Percentiles rank a stretch among this genome's conserved stretches.
Conservation (phyloP, 768 basidiomycete genomes). For the Boletus rubroflammeus region DNA sequence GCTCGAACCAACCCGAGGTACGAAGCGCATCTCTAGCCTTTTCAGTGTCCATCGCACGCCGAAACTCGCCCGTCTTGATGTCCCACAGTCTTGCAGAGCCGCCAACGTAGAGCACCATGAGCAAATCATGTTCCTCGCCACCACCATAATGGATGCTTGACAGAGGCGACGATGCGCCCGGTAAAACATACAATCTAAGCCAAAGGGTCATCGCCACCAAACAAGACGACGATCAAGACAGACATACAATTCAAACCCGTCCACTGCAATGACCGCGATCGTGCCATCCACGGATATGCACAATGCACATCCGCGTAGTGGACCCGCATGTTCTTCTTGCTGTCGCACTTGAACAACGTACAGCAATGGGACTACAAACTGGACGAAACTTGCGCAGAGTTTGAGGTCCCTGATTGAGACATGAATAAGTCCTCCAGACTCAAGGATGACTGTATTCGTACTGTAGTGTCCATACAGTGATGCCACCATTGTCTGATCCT, state of each 20-base stretch:
- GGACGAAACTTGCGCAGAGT: slow-evolving; percentile 65
- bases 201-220: not conserved
- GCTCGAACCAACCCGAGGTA: slow-evolving; percentile 69
- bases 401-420: slow-evolving; percentile 50
- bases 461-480: slow-evolving; percentile 71
- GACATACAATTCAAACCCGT: slow-evolving; percentile 75
- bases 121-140: slow-evolving; percentile 45
- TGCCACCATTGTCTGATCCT: slow-evolving; percentile 74
- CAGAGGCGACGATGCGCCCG: slow-evolving; percentile 72
- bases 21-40: slow-evolving; percentile 73
- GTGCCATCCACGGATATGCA: slow-evolving; percentile 79
- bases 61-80: slow-evolving; percentile 73
- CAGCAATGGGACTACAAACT: slow-evolving; percentile 65
- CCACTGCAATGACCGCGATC: slow-evolving; percentile 71
- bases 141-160: slow-evolving; percentile 58
- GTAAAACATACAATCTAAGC: slow-evolving; percentile 71
- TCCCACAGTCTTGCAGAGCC: slow-evolving; percentile 87
- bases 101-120: slow-evolving; percentile 74
- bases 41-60: slow-evolving; percentile 73
- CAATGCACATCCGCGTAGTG: slow-evolving; percentile 63
- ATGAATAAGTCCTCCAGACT: not conserved
- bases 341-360: slow-evolving; percentile 52
- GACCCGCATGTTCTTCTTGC: slow-evolving; percentile 46
- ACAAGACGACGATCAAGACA: not conserved
- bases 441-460: slow-evolving; percentile 31